Evolutionary conservation across 2,329 filamentous ascomycete species (phyloP).

Genomic region (Cadophora luteo-olivacea): DNA sequence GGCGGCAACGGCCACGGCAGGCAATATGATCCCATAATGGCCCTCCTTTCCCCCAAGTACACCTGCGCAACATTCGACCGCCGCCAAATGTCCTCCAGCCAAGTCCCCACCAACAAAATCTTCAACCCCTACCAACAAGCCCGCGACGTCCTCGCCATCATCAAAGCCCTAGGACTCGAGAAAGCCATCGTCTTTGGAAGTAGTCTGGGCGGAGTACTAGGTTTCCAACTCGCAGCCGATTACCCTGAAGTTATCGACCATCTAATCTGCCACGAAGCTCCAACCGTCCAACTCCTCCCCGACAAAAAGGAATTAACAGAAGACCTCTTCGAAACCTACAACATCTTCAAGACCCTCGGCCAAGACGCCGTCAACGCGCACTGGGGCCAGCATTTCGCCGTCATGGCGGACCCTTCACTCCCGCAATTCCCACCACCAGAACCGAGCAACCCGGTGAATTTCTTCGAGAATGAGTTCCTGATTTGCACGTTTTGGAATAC

Average conservation of each 20-base stretch:
- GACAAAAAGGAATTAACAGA: conserved; percentile 39
- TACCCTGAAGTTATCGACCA: conserved; percentile 43
- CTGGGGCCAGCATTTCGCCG: conserved; percentile 37
- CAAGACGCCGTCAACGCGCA: conserved; percentile 30
- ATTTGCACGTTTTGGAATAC: conserved; percentile 36
- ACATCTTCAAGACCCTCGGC: conserved; percentile 37
- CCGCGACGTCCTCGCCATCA: conserved; percentile 43
- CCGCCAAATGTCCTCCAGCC: conserved; percentile 45
- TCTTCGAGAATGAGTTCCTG: conserved; percentile 44
- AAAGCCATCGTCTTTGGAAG: conserved; percentile 75
- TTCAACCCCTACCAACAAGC: conserved; percentile 44
- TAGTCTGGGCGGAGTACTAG: conserved; percentile 43
- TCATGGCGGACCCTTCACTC: conserved; percentile 37
- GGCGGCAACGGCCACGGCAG: conserved; percentile 46
- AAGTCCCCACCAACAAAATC: conserved; percentile 36
- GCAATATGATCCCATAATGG: conserved; percentile 44
- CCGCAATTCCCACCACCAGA: conserved; percentile 22
- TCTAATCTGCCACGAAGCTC: conserved; percentile 45
- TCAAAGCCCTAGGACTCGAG: conserved; percentile 62
- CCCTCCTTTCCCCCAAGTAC: conserved; percentile 39
- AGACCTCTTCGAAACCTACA: conserved; percentile 35
- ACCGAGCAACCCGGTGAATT: conserved; percentile 39
- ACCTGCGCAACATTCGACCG: conserved; percentile 46
- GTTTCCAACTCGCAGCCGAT: conserved; percentile 44
- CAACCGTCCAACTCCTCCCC: conserved; percentile 39